Base-by-base conservation (phyloP, 176 grass and related monocot species). In the Bromus sterilis region DNA sequence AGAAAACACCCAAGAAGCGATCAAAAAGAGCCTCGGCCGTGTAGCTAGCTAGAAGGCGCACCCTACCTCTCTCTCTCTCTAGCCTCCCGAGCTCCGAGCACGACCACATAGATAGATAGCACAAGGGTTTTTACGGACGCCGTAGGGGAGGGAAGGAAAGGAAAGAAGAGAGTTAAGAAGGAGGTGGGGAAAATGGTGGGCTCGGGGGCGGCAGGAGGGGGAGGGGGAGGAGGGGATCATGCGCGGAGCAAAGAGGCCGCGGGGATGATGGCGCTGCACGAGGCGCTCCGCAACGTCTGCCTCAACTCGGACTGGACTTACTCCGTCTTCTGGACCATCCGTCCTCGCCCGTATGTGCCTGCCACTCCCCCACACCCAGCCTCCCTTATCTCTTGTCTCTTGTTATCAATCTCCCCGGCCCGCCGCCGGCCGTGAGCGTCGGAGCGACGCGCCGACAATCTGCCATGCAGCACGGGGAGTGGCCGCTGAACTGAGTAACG, bases 301-400 rank as follows among this genome's bases (percentile, higher is more conserved):
- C 91, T 99, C 87, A 89, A 25, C 97, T 83, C 93, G 16, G 97
- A 99, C 83, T 99, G 97, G 97, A 96, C 97, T 8, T 99, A 99
- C 89, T 99, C 97, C 88, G 93, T 99, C 81, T 99, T 99, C 93
- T 99, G 97, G 97, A 99, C 97, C 80, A 99, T 99, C 80, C 93
- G 97, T 53, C 97, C 97, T 79, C 93, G 97, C 84, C 93, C 97
- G 97, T 98, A 89, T 74, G 60, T 51, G 0, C 53, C 21, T 30
- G 1, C 46, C 44, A 12, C 12, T 4, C 42, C 57, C 4, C 6
- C n/a, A 4, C 24, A 0, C 0, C 31, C 44, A 53, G 11, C 41
- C 14, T 39, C 32, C 64, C 30, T 20, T 21, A 13, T 6, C 11
- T 26, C 57, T n/a, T n/a, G n/a, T 14, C 30, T 20, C 10, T 21